These are phyloP conservation scores for Chaetomidium leptoderma DNA, from an alignment of 495 filamentous ascomycete genomes.

Conservation along the genomic window DNA sequence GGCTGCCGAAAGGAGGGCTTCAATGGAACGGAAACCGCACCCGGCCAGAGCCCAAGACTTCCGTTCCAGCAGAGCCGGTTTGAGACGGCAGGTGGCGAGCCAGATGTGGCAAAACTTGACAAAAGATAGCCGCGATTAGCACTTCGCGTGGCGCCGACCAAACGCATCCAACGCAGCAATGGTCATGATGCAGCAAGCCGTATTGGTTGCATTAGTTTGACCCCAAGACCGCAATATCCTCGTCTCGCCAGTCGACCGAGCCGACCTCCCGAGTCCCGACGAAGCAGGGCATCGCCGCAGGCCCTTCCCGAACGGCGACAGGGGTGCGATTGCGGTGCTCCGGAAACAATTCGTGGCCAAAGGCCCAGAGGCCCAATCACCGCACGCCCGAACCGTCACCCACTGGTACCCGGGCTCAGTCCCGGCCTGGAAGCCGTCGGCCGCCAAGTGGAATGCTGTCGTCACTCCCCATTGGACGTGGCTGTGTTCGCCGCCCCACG, in stretches of 20 bases:
- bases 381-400: conserved; percentile 23
- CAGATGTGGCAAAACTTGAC: conserved; percentile 1
- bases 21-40: conserved; percentile 10
- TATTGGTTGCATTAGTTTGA: not conserved
- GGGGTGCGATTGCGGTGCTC: conserved; percentile 24
- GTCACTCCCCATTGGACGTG: conserved; percentile 28
- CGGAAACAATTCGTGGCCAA: conserved; percentile 38
- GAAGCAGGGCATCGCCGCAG: conserved; percentile 11
- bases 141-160: not conserved
- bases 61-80: not conserved
- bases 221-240: not conserved
- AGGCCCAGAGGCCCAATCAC: conserved; percentile 27
- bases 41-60: no score
- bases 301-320: conserved; percentile 23
- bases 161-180: not conserved
- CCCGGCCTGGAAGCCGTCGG: conserved; percentile 15
- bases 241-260: not conserved
- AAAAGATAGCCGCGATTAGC: not conserved
- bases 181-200: not conserved
- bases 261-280: no score
- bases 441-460: conserved; percentile 26
- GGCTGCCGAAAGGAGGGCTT: not conserved
- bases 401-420: conserved; percentile 25
- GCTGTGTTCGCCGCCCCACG: conserved; percentile 19
- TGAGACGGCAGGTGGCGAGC: not conserved